Evolutionary conservation across 2,329 filamentous ascomycete genomes (phyloP).

Genomic region (Diplocarpon mali): DNA sequence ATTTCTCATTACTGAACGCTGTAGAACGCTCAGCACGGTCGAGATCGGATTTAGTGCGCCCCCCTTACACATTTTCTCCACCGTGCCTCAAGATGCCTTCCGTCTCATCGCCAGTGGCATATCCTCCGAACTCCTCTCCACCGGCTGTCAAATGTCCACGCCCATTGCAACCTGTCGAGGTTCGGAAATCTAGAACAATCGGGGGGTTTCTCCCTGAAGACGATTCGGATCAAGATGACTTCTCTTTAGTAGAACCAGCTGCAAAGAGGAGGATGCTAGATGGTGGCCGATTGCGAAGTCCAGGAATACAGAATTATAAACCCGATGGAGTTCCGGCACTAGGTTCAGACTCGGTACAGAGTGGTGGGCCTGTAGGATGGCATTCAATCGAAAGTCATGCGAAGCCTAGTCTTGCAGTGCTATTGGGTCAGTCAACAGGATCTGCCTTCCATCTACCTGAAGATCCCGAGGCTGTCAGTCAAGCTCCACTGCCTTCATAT

Average conservation of each 20-base stretch:
- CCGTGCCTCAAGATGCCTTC: slow-evolving; percentile 39
- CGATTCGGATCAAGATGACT: slow-evolving; percentile 30
- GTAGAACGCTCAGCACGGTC: slow-evolving; percentile 20
- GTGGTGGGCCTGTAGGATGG: slow-evolving; percentile 8
- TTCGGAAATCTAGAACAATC: slow-evolving; percentile 28
- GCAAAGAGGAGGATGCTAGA: slow-evolving; percentile 36
- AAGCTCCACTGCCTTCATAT: slow-evolving; percentile 16
- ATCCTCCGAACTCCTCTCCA: slow-evolving; percentile 24
- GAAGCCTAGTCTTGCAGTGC: too few species aligned
- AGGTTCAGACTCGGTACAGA: neutral
- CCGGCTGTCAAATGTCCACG: slow-evolving; percentile 30
- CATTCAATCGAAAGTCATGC: slow-evolving; percentile 6
- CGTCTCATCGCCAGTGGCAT: slow-evolving; percentile 45
- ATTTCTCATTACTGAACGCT: neutral
- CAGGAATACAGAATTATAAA: neutral
- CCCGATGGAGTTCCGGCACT: neutral
- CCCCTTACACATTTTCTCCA: slow-evolving; percentile 29
- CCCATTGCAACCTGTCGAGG: slow-evolving; percentile 25
- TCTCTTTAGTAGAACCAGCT: slow-evolving; percentile 26
- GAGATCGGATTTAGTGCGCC: slow-evolving; percentile 2
- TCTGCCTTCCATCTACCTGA: neutral
- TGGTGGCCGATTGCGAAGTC: slow-evolving; percentile 16
- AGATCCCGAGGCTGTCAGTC: neutral
- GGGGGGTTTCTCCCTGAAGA: slow-evolving; percentile 36
- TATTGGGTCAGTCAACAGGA: neutral